Conservation (phyloP, 2,329 filamentous ascomycete genomes). For the Beauveria sp. region DNA sequence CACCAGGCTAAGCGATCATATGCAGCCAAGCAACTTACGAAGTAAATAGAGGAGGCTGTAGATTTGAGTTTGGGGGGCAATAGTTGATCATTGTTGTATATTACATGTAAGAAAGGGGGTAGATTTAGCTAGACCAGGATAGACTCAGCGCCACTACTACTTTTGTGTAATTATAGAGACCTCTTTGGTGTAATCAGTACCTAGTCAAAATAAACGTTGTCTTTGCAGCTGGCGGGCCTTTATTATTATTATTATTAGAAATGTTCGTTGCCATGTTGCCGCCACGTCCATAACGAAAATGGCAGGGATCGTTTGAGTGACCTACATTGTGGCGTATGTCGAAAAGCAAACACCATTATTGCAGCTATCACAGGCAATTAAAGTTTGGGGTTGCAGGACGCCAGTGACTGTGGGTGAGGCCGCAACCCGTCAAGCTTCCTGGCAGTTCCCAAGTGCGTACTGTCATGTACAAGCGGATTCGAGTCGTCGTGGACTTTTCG, state of each 20-base stretch:
- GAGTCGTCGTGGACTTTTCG: not conserved
- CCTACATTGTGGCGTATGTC: not conserved
- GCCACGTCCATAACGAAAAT: not conserved
- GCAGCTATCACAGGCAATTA: not conserved
- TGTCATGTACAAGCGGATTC: not conserved
- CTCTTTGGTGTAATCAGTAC: not conserved
- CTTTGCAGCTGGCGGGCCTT: not conserved
- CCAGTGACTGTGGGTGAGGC: not conserved
- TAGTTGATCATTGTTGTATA: not conserved
- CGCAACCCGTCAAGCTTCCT: not conserved
- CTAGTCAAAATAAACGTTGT: not conserved
- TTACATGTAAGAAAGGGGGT: not conserved
- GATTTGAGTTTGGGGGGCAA: not conserved
- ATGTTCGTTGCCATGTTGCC: not conserved
- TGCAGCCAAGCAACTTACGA: not conserved
- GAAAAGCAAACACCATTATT: not conserved
- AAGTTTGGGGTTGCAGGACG: slow-evolving; percentile 1
- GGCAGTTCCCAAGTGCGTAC: not conserved
- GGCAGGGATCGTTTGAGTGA: not conserved
- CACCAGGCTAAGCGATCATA: not conserved
- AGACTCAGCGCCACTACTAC: slow-evolving; percentile 4
- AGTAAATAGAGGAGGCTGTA: not conserved
- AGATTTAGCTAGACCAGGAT: slow-evolving; percentile 8
- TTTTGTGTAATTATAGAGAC: not conserved
- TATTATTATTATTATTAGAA: not conserved